A percentile compares a stretch with the other conserved stretches of the same genome.
phyloP scores from a whole-genome alignment of 352 stramenopile genomes.

The Phytophthora syringae region DNA sequence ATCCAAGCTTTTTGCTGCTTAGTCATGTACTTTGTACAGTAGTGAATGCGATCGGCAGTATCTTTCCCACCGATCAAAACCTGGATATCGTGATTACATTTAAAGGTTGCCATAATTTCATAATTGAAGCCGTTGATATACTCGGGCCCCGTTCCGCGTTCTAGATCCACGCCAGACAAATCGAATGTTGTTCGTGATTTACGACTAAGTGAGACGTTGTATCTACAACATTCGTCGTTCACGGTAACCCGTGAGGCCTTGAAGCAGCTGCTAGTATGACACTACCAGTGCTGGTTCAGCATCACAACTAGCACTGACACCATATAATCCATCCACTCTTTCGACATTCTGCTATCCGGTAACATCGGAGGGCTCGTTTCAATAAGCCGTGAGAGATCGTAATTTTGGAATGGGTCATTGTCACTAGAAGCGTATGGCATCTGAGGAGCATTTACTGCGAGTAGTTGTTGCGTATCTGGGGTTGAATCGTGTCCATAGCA shows the following conservation, averaged over 20 bases:
- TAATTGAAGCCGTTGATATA: too few species aligned
- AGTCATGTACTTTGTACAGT: background rate
- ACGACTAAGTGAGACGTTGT: background rate
- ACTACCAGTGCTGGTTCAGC: too few species aligned
- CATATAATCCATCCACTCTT: slow-evolving; percentile 9
- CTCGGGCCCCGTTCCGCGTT: too few species aligned
- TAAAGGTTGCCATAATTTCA: too few species aligned
- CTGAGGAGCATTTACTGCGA: background rate
- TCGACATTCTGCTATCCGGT: background rate
- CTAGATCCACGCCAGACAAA: too few species aligned
- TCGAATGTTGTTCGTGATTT: too few species aligned
- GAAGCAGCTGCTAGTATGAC: slow-evolving; percentile 4
- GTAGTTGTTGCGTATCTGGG: background rate
- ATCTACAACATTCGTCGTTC: slow-evolving; percentile 2
- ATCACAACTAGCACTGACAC: background rate
- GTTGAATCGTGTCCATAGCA: background rate
- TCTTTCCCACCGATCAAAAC: too few species aligned
- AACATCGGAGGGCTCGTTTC: too few species aligned
- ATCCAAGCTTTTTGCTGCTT: background rate
- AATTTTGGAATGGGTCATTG: background rate
- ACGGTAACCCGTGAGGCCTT: slow-evolving; percentile 1
- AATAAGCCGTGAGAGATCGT: background rate
- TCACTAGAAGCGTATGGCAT: background rate
- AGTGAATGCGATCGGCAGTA: too few species aligned
- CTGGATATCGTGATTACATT: too few species aligned